phyloP scores from a whole-genome alignment of 768 basidiomycete genomes.

The Auricularia auricula-judae region DNA sequence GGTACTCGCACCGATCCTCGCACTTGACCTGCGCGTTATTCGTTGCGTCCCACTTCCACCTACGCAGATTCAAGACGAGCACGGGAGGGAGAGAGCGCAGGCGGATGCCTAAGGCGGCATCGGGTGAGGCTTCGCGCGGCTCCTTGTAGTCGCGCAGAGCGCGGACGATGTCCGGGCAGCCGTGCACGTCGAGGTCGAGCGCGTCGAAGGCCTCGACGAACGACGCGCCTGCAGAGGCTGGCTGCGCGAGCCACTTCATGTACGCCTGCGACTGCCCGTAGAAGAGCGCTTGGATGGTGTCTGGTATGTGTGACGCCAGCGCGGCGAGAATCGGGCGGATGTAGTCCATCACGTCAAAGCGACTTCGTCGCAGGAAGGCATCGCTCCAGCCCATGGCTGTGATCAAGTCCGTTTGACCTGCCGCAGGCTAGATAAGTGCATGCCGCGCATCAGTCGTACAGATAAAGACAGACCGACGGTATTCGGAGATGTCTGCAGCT shows the following conservation, averaged over 20 bases:
- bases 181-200: slow-evolving; percentile 1
- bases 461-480: neutral
- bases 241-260: neutral
- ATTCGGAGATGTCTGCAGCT: neutral
- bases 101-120: neutral
- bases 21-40: neutral
- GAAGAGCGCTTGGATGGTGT: neutral
- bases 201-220: neutral
- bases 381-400: slow-evolving; percentile 1
- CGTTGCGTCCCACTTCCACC: neutral
- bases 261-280: neutral
- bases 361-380: neutral
- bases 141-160: neutral
- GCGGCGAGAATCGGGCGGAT: slow-evolving; percentile 1
- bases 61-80: neutral
- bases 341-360: slow-evolving; percentile 1
- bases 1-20: neutral
- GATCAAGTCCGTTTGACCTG: neutral
- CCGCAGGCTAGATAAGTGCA: neutral
- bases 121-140: neutral
- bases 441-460: neutral
- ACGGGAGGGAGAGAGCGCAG: neutral
- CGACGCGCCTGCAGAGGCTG: neutral
- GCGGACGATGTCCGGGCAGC: neutral
- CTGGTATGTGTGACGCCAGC: neutral